Evolutionary conservation across 768 basidiomycete genomes (phyloP), one percentile per base, ranked within the genome.

Genomic region (Cystobasidium onofrii): DNA sequence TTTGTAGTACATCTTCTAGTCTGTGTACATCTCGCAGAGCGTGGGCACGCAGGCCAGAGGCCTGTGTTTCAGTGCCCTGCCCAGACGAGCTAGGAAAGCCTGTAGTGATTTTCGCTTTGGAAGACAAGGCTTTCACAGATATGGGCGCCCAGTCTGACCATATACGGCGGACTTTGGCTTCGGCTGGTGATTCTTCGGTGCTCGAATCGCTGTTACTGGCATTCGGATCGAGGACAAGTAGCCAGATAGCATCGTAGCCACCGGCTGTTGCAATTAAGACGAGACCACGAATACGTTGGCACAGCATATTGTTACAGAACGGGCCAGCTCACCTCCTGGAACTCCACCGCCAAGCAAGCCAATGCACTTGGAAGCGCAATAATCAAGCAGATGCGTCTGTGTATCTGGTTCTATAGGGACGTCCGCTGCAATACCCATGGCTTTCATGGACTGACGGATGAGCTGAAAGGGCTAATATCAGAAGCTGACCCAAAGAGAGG

Each of bases 221-320:
- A 60, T 89, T 88, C 1, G 77, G 64, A 18, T 83, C 81, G 78
- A 89, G 85, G 20, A 93, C 86, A 18, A 99, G 86, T 4, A 99
- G 83, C 92, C 93, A 98, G 73, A 98, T 86, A 7, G 96, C 96
- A 80, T 99, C 96, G 81, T 90, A 98, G 1, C 96, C 96, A 12
- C 96, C 96, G 65, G 96, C 96, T 97, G 39, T 20, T 20, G 36
- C 41, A n/a, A n/a, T 1, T 0, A 25, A 39, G 65, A n/a, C 64
- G 60, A 2, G 13, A 7, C 12, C 39, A 18, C 3, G 1, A 33
- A 18, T 41, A 13, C 34, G 10, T 33, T 54, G 18, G 33, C 29
- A n/a, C n/a, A n/a, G n/a, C n/a, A n/a, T n/a, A n/a, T n/a, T n/a
- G n/a, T n/a, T n/a, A n/a, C n/a, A n/a, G n/a, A n/a, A n/a, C n/a